phyloP scores from a whole-genome alignment of 2,329 filamentous ascomycete genomes.

The Apiospora sp. region DNA sequence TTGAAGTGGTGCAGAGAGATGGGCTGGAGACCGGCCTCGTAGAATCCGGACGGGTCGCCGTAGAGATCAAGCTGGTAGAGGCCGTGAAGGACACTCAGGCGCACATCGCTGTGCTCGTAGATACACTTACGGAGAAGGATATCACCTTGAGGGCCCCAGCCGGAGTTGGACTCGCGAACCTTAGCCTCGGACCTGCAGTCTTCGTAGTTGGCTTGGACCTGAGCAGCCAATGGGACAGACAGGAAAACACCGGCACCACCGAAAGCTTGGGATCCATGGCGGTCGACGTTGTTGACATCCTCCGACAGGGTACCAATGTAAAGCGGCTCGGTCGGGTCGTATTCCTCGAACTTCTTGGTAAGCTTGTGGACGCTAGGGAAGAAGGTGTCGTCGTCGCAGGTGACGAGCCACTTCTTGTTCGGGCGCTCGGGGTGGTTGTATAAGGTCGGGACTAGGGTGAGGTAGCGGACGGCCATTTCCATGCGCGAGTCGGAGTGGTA shows the following conservation, averaged over 20 bases:
- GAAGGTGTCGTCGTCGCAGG: constrained; percentile 72
- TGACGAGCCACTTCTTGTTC: constrained; percentile 65
- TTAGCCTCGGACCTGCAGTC: constrained; percentile 58
- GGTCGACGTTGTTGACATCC: constrained; percentile 65
- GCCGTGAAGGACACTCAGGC: constrained; percentile 63
- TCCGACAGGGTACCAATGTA: constrained; percentile 71
- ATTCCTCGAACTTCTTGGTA: constrained; percentile 57
- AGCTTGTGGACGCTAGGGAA: constrained; percentile 67
- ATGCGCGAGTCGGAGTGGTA: constrained; percentile 60
- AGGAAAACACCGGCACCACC: constrained; percentile 71
- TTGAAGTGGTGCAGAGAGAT: constrained; percentile 72
- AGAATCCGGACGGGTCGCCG: constrained; percentile 69
- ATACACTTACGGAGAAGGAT: constrained; percentile 70
- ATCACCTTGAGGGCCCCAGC: constrained; percentile 68
- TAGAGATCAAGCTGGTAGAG: constrained; percentile 69
- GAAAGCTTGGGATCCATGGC: constrained; percentile 70
- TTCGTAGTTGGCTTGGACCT: constrained; percentile 54
- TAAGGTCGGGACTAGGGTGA: constrained; percentile 61
- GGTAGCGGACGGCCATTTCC: constrained; percentile 66
- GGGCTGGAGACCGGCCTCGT: constrained; percentile 67
- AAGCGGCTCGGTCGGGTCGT: constrained; percentile 59
- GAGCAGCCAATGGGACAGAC: constrained; percentile 57
- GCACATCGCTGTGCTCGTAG: constrained; percentile 67
- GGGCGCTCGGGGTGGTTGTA: constrained; percentile 59
- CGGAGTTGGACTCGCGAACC: constrained; percentile 62